phyloP scores from a whole-genome alignment of 2,329 filamentous ascomycete species.

The Rhynchosporium secalis region DNA sequence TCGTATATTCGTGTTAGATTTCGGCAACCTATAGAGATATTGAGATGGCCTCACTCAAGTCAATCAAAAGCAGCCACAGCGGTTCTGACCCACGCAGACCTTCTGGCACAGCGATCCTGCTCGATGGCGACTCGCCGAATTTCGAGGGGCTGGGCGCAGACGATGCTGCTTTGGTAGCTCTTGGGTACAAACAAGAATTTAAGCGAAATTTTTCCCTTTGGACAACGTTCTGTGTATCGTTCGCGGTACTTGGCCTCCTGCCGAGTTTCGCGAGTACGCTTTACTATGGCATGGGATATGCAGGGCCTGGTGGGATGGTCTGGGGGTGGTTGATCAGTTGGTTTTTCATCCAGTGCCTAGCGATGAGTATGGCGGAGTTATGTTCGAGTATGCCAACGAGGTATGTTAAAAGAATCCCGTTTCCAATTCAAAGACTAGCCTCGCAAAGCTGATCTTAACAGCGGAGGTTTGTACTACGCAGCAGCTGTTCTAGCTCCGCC shows the following conservation, averaged over 20 bases:
- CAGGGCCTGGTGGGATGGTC: slow-evolving; percentile 63
- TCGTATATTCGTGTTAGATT: not conserved
- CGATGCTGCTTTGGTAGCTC: slow-evolving; percentile 60
- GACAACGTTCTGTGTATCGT: slow-evolving; percentile 73
- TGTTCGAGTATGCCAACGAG: slow-evolving; percentile 73
- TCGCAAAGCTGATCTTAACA: slow-evolving; percentile 23
- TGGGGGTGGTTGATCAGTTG: slow-evolving; percentile 77
- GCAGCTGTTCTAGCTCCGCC: slow-evolving; percentile 68
- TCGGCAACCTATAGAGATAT: not conserved
- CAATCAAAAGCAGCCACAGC: slow-evolving; percentile 20
- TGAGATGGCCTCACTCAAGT: slow-evolving; percentile 24
- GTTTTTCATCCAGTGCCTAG: slow-evolving; percentile 70
- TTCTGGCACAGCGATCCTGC: slow-evolving; percentile 52
- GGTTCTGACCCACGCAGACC: slow-evolving; percentile 28
- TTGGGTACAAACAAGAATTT: slow-evolving; percentile 57
- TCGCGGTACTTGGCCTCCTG: slow-evolving; percentile 69
- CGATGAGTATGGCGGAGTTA: slow-evolving; percentile 68
- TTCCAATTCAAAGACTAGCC: not conserved
- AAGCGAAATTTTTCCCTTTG: slow-evolving; percentile 70
- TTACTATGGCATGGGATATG: slow-evolving; percentile 67
- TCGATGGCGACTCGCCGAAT: slow-evolving; percentile 49
- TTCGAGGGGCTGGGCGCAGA: slow-evolving; percentile 51
- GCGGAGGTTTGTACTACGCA: slow-evolving; percentile 73
- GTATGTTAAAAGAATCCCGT: slow-evolving; percentile 32
- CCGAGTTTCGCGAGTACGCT: slow-evolving; percentile 72